A percentile compares a stretch with the other conserved stretches of the same genome.
These are phyloP conservation scores for Bipolaris oryzae DNA, from an alignment of 2,329 filamentous ascomycete genomes.

Conservation along the genomic window DNA sequence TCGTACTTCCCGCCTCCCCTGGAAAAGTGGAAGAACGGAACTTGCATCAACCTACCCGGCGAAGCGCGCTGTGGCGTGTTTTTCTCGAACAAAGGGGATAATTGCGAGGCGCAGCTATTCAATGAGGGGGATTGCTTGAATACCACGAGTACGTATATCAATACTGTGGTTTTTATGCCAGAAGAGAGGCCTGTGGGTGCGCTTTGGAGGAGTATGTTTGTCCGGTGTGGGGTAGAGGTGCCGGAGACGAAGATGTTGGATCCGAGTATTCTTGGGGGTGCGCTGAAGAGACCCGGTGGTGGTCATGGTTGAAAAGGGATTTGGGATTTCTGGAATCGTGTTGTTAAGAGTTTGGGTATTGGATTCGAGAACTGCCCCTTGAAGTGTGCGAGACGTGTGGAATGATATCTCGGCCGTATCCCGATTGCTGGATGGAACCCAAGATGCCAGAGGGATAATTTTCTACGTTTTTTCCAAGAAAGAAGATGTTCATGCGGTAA, in stretches of 20 bases:
- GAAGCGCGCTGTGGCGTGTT: slow-evolving; percentile 45
- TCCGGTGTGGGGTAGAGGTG: slow-evolving; percentile 41
- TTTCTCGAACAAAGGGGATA: slow-evolving; percentile 41
- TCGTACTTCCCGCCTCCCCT: slow-evolving; percentile 33
- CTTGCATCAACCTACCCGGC: slow-evolving; percentile 40
- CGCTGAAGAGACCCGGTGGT: slow-evolving; percentile 35
- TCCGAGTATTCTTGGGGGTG: slow-evolving; percentile 35
- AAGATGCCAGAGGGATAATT: slow-evolving; percentile 1
- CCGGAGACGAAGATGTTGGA: slow-evolving; percentile 39
- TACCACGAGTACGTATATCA: slow-evolving; percentile 37
- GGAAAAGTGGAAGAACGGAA: slow-evolving; percentile 36
- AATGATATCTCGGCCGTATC: no score
- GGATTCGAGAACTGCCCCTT: slow-evolving; percentile 1
- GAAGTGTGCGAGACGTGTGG: no score
- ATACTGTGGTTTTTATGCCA: slow-evolving; percentile 46
- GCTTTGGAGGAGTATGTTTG: slow-evolving; percentile 45
- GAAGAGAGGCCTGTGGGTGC: slow-evolving; percentile 43
- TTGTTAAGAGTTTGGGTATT: not conserved
- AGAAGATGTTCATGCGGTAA: slow-evolving; percentile 6
- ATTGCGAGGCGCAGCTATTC: slow-evolving; percentile 45
- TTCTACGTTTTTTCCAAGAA: slow-evolving; percentile 13
- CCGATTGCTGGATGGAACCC: not conserved
- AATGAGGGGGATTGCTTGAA: slow-evolving; percentile 38
- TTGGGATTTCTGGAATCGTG: not conserved
- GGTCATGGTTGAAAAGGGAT: slow-evolving; percentile 20